Evolutionary conservation across 2,329 filamentous ascomycete genomes (phyloP), one percentile per base, ranked within the genome.

Genomic region (Purpureocillium lavendulum): DNA sequence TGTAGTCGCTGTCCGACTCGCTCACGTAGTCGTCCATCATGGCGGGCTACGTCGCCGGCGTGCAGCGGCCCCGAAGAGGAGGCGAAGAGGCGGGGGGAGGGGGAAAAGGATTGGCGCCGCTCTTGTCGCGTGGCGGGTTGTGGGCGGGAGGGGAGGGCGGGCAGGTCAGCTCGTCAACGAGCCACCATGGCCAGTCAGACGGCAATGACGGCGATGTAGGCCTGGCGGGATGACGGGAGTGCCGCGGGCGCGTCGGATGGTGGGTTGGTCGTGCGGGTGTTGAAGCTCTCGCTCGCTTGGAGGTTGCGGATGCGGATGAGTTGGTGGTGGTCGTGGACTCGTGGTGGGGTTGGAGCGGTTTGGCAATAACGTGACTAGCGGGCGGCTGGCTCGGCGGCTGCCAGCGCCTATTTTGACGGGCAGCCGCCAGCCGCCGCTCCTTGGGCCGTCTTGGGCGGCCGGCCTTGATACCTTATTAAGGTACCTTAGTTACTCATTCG

Each of bases 1-100:
- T 96, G 62, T 97, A 98, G 69, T 98, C 92, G 65, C 89, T 96
- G 61, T 98, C 92, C 11, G 89, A 94, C 65, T 98, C 92, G 59
- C 88, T 96, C 50, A 87, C 89, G 65, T 92, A 97, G 67, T 97
- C 90, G 61, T 97, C 92, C 92, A 97, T 97, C 54, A 60, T 69
- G 46, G 39, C 47, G 41, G n/a, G n/a, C n/a, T n/a, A n/a, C n/a
- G n/a, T n/a, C n/a, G n/a, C n/a, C n/a, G n/a, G n/a, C n/a, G n/a
- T n/a, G n/a, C 48, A 40, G 42, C 36, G 44, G 32, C 32, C 30
- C 21, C 10, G 21, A 6, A 10, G 21, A 26, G 21, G 10, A 10
- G 10, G 21, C 5, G 21, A 10, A 10, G 21, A 26, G 21, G 40
- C 16, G 30, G 35, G 29, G 30, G 17, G 36, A 18, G 21, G 35